A percentile compares a stretch with the other conserved stretches of the same genome.
Conservation (phyloP, 352 stramenopile species). For the Phytophthora hybrid region DNA sequence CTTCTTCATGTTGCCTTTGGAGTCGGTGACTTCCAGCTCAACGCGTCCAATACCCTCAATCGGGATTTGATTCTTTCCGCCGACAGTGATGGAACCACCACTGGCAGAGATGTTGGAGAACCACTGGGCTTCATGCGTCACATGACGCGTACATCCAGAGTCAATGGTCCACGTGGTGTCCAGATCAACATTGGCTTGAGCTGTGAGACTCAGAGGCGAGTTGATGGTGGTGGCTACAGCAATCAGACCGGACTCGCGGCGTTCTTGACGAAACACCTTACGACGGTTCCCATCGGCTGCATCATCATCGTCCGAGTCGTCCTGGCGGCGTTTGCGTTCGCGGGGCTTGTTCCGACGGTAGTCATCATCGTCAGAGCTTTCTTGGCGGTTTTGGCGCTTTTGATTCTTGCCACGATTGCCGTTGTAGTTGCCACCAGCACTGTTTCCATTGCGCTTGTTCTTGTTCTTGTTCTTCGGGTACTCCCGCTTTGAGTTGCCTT, state of each 20-base stretch:
- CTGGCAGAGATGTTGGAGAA: conserved; percentile 7
- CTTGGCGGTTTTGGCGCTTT: not conserved
- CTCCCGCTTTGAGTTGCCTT: conserved; percentile 6
- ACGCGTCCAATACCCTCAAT: conserved; percentile 24
- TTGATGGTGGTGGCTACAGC: conserved; percentile 6
- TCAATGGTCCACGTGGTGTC: conserved; percentile 13
- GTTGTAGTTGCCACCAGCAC: not conserved
- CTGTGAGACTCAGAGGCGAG: not conserved
- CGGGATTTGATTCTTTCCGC: not conserved
- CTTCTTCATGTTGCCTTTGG: conserved; percentile 21
- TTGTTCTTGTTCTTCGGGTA: conserved; percentile 9
- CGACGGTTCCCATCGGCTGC: not conserved
- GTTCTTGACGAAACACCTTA: conserved; percentile 10
- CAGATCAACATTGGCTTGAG: not conserved
- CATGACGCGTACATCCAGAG: conserved; percentile 24
- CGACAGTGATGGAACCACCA: conserved; percentile 25
- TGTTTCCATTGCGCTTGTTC: not conserved
- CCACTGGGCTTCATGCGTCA: conserved; percentile 23
- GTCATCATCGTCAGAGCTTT: not conserved
- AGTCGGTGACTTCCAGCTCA: conserved; percentile 26
- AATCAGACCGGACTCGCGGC: conserved; percentile 1
- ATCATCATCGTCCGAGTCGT: not conserved
- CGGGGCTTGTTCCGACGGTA: not conserved
- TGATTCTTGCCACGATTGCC: not conserved
- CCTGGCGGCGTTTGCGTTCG: not conserved